These are phyloP conservation scores for Botrytis hyacinthi DNA, from an alignment of 2,329 filamentous ascomycete genomes.

Conservation along the genomic window DNA sequence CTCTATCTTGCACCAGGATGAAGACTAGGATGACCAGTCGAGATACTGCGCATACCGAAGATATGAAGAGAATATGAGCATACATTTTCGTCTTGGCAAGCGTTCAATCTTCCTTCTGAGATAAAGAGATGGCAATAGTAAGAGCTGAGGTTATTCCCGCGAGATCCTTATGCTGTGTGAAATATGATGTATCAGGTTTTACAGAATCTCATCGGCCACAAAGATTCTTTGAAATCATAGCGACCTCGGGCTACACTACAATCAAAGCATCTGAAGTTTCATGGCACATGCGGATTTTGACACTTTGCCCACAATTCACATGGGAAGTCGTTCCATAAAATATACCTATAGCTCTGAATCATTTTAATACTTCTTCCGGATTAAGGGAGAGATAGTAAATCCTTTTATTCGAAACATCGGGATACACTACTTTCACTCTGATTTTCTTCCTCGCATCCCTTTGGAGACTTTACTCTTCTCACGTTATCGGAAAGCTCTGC, in stretches of 20 bases:
- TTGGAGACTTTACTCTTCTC: background rate
- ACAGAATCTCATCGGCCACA: background rate
- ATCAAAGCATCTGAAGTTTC: background rate
- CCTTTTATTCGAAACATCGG: background rate
- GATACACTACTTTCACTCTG: background rate
- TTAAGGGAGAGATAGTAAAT: background rate
- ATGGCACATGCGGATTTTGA: background rate
- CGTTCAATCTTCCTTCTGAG: background rate
- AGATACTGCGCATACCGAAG: background rate
- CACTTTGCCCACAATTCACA: no score
- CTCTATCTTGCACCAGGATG: background rate
- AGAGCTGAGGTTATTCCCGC: background rate
- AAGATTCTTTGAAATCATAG: background rate
- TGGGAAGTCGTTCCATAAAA: background rate
- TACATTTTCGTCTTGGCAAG: conserved; percentile 17
- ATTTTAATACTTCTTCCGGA: background rate
- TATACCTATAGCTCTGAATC: background rate
- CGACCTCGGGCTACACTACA: background rate
- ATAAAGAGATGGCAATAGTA: background rate
- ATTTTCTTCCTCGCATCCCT: background rate
- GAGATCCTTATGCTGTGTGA: background rate
- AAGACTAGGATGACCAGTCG: background rate
- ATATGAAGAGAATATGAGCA: background rate
- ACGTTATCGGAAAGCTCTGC: background rate
- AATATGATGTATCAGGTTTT: background rate